Percentiles rank a stretch among this genome's conserved stretches.
These are phyloP conservation scores for Fusarium annulatum DNA, from an alignment of 2,329 filamentous ascomycete species.

Conservation along the genomic window DNA sequence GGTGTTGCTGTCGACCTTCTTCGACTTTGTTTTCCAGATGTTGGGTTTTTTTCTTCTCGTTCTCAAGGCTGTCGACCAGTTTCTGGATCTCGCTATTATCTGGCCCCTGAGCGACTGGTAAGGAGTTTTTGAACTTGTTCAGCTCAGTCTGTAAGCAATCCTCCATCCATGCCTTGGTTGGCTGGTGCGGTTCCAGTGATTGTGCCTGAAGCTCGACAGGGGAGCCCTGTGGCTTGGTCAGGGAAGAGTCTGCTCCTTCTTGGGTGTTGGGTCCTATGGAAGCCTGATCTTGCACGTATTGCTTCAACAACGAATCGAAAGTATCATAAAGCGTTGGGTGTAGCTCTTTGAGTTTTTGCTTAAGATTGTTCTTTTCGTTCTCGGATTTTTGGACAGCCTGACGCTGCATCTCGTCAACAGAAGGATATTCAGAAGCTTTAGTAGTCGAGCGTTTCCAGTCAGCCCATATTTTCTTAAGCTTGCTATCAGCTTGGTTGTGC, in stretches of 20 bases:
- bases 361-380: slow-evolving; percentile 2
- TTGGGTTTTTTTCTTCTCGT: slow-evolving; percentile 25
- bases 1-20: slow-evolving; percentile 10
- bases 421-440: slow-evolving; percentile 39
- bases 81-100: slow-evolving; percentile 11
- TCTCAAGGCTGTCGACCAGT: slow-evolving; percentile 22
- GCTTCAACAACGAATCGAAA: neutral
- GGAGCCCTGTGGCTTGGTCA: neutral
- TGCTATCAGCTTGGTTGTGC: slow-evolving; percentile 30
- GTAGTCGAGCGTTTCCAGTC: slow-evolving; percentile 30
- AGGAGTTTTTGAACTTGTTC: slow-evolving; percentile 16
- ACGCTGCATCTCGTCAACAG: slow-evolving; percentile 30
- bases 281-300: neutral
- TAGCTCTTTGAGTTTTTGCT: slow-evolving; percentile 11
- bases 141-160: slow-evolving; percentile 27
- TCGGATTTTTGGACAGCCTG: slow-evolving; percentile 26
- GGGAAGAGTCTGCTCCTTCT: neutral
- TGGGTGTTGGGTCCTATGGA: neutral
- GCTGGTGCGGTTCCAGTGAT: slow-evolving; percentile 6
- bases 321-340: slow-evolving; percentile 18
- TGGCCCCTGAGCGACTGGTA: neutral
- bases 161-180: slow-evolving; percentile 3
- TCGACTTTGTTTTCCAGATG: slow-evolving; percentile 18
- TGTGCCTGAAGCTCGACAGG: neutral
- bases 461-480: slow-evolving; percentile 18